phyloP scores from a whole-genome alignment of 768 basidiomycete species.

The Glaciozyma martinii region DNA sequence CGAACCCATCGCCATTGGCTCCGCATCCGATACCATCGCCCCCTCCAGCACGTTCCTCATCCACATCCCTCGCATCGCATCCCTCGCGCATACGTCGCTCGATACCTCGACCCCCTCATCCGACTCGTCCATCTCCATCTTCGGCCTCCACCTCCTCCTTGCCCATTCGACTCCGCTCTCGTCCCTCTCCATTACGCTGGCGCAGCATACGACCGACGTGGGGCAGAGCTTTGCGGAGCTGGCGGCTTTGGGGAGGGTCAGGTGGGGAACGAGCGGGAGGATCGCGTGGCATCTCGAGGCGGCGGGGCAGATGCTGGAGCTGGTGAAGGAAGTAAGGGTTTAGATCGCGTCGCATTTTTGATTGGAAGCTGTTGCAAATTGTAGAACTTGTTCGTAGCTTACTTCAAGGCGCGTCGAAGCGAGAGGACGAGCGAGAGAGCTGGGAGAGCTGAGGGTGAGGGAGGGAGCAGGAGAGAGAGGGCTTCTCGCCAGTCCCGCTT shows the following conservation, averaged over 20 bases:
- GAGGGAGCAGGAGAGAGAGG: too few relatives aligned
- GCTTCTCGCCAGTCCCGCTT: too few relatives aligned
- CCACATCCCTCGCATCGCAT: conserved; percentile 20
- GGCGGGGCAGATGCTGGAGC: background rate
- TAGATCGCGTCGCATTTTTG: background rate
- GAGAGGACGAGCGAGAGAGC: too few relatives aligned
- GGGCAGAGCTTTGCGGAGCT: conserved; percentile 22
- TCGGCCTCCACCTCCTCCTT: conserved; percentile 26
- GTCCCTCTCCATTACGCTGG: conserved; percentile 14
- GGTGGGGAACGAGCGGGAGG: conserved; percentile 20
- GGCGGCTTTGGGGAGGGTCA: conserved; percentile 8
- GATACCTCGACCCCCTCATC: background rate
- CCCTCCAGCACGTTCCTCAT: conserved; percentile 19
- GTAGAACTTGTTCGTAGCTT: background rate
- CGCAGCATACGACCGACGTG: conserved; percentile 15
- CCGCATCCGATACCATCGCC: conserved; percentile 1
- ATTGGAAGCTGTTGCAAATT: background rate
- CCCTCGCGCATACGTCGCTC: conserved; percentile 9
- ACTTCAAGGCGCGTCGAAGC: too few relatives aligned
- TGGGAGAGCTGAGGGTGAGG: too few relatives aligned
- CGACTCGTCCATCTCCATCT: conserved; percentile 2
- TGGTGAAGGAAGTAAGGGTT: background rate
- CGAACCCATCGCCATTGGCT: conserved; percentile 18
- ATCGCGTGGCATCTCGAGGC: conserved; percentile 28
- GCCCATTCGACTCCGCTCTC: conserved; percentile 10